Evolutionary conservation across 768 basidiomycete species (phyloP), one percentile per base, ranked within the genome.

Genomic region (Mrakia gelida): DNA sequence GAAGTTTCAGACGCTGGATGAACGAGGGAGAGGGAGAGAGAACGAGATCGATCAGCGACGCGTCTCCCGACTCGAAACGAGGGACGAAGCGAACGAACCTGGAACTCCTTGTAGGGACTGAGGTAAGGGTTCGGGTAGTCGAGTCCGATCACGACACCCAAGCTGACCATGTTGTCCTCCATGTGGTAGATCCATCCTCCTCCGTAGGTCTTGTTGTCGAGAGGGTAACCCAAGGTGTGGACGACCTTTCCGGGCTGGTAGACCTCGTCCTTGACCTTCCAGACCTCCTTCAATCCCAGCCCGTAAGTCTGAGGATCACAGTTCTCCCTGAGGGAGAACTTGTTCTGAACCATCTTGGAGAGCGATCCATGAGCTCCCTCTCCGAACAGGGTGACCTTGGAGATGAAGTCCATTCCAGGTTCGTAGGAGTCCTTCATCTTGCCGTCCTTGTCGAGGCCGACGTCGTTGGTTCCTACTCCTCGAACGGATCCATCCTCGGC

Each of bases 101-200:
- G 95, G 11, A 99, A 88, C 84, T 98, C 96, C 56, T 90, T 88
- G 85, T 94, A 98, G 0, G 95, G 96, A 78, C 90, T 92, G 59
- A 97, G 83, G 82, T 92, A 96, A 0, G 96, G 96, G 82, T 98
- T 98, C 80, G 90, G 87, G 83, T 98, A 99, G 84, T 99, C 97
- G 80, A 97, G 87, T 0, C 95, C 97, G 73, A 98, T 88, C 76
- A 98, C 97, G 73, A 98, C 85, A 5, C 97, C 97, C 75, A 98
- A 83, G 80, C 90, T 92, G 80, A 99, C 92, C 65, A 97, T 88
- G 1, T 92, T 92, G 75, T 91, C 92, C 56, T 90, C 92, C 93
- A 97, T 95, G 83, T 98, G 97, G 84, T 99, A 99, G 6, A 92
- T 88, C 89, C 91, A 98, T 11, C 92, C 92, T 1, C 97, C 97